Percentiles rank a stretch among this genome's conserved stretches.
phyloP scores from a whole-genome alignment of 2,329 filamentous ascomycete species.

The Zymoseptoria crescenta region DNA sequence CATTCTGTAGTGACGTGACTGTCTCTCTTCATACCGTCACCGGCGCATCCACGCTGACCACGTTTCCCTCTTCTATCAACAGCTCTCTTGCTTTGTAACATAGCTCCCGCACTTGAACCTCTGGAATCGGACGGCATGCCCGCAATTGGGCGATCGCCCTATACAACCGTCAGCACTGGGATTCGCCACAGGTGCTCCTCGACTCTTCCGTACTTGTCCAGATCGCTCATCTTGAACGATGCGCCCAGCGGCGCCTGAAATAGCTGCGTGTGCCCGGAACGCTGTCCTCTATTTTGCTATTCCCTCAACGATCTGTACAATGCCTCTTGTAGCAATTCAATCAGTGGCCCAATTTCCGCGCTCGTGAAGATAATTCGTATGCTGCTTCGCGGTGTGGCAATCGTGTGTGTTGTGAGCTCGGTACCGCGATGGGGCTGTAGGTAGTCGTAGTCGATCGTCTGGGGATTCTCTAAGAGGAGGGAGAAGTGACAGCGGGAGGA shows the following conservation, averaged over 20 bases:
- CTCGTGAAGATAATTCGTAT: background rate
- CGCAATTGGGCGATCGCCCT: conserved; percentile 94
- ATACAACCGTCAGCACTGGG: conserved; percentile 11
- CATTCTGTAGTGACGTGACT: background rate
- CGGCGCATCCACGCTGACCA: conserved; percentile 87
- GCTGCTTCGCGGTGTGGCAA: background rate
- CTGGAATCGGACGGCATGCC: conserved; percentile 91
- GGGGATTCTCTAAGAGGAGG: background rate
- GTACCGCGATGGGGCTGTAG: background rate
- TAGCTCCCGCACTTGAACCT: conserved; percentile 88
- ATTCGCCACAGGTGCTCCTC: background rate
- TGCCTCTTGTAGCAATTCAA: background rate
- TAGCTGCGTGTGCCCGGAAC: background rate
- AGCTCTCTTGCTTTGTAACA: conserved; percentile 96
- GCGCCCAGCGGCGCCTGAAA: conserved; percentile 15
- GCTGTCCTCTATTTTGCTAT: background rate
- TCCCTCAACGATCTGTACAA: background rate
- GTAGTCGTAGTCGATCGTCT: background rate
- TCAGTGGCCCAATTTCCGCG: too few species aligned
- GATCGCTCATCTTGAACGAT: conserved; percentile 65
- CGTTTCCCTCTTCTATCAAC: conserved; percentile 94
- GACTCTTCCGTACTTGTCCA: conserved; percentile 64
- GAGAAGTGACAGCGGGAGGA: background rate
- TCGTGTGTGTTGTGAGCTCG: background rate
- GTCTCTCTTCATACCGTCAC: conserved; percentile 60